A percentile compares a stretch with the other conserved stretches of the same genome.
Conservation (phyloP, 2,329 filamentous ascomycete genomes). For the Penicillium sp. region DNA sequence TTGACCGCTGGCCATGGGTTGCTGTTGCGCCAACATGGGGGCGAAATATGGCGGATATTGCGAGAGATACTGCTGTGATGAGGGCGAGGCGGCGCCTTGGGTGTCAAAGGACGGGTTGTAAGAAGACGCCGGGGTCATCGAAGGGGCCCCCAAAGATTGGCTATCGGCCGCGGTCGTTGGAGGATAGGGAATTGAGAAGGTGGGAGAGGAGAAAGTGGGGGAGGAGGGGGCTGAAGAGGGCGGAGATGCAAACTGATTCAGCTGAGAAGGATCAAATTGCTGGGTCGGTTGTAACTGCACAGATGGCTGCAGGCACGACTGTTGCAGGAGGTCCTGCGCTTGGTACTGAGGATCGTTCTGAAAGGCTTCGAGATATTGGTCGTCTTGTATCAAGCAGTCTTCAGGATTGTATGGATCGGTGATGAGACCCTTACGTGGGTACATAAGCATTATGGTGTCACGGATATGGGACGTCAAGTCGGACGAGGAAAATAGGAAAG, state of each 20-base stretch:
- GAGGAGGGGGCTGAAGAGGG: conserved; percentile 34
- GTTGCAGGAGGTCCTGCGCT: conserved; percentile 7
- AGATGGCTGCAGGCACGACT: conserved; percentile 26
- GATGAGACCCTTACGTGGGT: conserved; percentile 41
- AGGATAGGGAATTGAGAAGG: conserved; percentile 24
- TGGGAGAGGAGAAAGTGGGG: conserved; percentile 27
- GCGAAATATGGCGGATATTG: conserved; percentile 29
- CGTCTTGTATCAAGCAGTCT: conserved; percentile 36
- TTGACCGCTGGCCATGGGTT: conserved; percentile 30
- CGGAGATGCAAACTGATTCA: conserved; percentile 29
- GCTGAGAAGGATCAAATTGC: neutral
- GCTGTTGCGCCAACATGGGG: conserved; percentile 39
- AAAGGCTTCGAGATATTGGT: conserved; percentile 30
- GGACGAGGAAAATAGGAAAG: conserved; percentile 10
- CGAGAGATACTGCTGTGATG: conserved; percentile 24
- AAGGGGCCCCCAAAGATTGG: conserved; percentile 32
- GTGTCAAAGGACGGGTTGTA: conserved; percentile 35
- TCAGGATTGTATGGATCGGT: conserved; percentile 33
- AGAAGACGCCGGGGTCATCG: conserved; percentile 36
- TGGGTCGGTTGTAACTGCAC: conserved; percentile 26
- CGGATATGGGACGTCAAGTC: conserved; percentile 23
- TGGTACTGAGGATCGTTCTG: conserved; percentile 24
- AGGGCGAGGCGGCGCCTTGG: conserved; percentile 29
- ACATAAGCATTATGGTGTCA: conserved; percentile 36
- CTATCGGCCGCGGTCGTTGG: conserved; percentile 23